These are phyloP conservation scores for Veloboletus limbatus DNA, from an alignment of 1,284 basidiomycete genomes.

Conservation along the genomic window DNA sequence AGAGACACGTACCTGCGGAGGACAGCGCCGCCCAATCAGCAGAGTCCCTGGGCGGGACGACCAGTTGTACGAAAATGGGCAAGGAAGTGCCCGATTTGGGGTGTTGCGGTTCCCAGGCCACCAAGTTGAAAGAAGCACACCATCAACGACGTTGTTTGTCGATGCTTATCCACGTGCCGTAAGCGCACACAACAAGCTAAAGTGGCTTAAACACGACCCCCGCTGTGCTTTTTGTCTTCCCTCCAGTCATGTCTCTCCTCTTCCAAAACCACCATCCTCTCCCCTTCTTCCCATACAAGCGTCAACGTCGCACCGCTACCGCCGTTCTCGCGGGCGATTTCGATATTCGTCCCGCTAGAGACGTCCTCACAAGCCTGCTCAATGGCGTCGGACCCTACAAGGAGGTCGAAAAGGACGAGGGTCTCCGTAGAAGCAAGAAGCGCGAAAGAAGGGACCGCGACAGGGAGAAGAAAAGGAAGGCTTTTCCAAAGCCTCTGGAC, in stretches of 20 bases:
- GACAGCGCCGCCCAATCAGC: too few relatives aligned
- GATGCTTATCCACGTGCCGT: constrained; percentile 37
- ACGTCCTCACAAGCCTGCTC: constrained; percentile 72
- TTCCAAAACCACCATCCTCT: constrained; percentile 32
- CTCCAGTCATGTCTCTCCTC: constrained; percentile 34
- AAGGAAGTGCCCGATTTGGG: too few relatives aligned
- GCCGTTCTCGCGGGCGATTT: constrained; percentile 69
- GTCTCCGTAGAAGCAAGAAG: constrained; percentile 46
- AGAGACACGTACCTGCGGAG: too few relatives aligned
- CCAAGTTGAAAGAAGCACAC: neutral
- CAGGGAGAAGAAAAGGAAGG: constrained; percentile 37
- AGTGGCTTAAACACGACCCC: constrained; percentile 35
- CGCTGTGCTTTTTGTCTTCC: constrained; percentile 27
- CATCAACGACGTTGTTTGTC: constrained; percentile 36
- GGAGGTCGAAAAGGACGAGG: constrained; percentile 57
- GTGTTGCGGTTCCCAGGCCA: constrained; percentile 29
- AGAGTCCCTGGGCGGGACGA: too few relatives aligned
- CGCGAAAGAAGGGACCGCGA: constrained; percentile 50
- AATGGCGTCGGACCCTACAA: constrained; percentile 69
- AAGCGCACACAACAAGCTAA: constrained; percentile 36
- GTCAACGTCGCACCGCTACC: constrained; percentile 66
- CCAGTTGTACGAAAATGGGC: too few relatives aligned
- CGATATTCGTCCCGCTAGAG: constrained; percentile 61
- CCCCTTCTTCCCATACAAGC: constrained; percentile 40
- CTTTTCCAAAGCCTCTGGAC: constrained; percentile 19